These are phyloP conservation scores for Erysimum pusillum DNA, from an alignment of 441 rosid genomes.

Conservation along the genomic window DNA sequence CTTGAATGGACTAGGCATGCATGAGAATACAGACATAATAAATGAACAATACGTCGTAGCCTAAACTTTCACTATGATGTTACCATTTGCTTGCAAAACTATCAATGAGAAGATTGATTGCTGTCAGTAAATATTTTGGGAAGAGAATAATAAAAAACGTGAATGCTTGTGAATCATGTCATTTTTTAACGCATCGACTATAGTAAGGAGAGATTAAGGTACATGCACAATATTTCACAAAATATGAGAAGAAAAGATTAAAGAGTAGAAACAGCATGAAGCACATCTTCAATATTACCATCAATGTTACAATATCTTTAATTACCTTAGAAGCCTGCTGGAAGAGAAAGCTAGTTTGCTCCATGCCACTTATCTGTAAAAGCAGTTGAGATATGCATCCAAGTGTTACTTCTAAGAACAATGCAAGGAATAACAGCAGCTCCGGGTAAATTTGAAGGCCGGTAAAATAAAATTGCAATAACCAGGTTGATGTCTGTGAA, in stretches of 20 bases:
- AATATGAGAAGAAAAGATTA: conserved; percentile 1
- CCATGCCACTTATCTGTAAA: conserved; percentile 97
- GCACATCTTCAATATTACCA: conserved; percentile 22
- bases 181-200: not conserved
- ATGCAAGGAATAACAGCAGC: conserved; percentile 2
- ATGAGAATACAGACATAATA: conserved; percentile 13
- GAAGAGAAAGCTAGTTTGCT: conserved; percentile 96
- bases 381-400: conserved; percentile 39
- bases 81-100: conserved; percentile 11
- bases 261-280: conserved; percentile 20
- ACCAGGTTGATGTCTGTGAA: conserved; percentile 96
- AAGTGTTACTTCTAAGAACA: conserved; percentile 26
- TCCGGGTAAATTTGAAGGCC: conserved; percentile 5
- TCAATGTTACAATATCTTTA: conserved; percentile 23
- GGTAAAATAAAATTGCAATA: conserved; percentile 37
- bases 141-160: not conserved
- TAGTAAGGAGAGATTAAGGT: not conserved
- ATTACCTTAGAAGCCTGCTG: conserved; percentile 98
- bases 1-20: conserved; percentile 30
- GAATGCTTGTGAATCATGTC: conserved; percentile 9
- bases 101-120: not conserved
- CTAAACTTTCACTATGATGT: not conserved
- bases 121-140: not conserved
- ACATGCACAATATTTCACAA: conserved; percentile 14
- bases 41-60: conserved; percentile 9